Conservation (phyloP, 2,329 filamentous ascomycete genomes). For the Hypomyces rosellus region DNA sequence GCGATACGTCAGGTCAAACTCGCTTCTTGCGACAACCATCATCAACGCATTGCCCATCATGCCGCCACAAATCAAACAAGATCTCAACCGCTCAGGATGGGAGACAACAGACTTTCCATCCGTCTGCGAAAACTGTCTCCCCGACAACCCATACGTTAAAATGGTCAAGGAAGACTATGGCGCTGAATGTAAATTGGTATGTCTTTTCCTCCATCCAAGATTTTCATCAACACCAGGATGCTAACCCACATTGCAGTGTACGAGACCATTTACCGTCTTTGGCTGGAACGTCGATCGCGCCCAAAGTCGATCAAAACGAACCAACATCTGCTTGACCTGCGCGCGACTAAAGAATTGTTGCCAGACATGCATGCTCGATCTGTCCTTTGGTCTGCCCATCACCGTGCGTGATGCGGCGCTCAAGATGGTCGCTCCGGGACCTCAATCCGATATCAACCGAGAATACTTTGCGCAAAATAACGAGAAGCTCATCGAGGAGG, state of each 20-base stretch:
- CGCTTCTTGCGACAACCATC: not conserved
- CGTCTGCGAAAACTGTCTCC: constrained; percentile 86
- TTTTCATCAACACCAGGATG: not conserved
- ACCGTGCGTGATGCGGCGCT: constrained; percentile 91
- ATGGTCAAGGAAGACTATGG: constrained; percentile 98
- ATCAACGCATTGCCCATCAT: constrained; percentile 37
- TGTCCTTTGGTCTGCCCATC: constrained; percentile 92
- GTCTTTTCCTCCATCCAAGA: not conserved
- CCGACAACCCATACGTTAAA: constrained; percentile 95
- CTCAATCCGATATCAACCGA: constrained; percentile 85
- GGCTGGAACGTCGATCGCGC: constrained; percentile 91
- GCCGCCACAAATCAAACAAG: constrained; percentile 91
- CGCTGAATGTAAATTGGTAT: constrained; percentile 67
- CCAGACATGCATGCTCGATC: constrained; percentile 96
- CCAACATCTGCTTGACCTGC: constrained; percentile 93
- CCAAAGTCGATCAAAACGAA: constrained; percentile 79
- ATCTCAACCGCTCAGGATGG: constrained; percentile 92
- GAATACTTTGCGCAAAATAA: constrained; percentile 98
- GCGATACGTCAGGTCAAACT: not conserved
- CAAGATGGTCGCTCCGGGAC: constrained; percentile 95
- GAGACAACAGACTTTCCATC: constrained; percentile 88
- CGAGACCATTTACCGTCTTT: constrained; percentile 91
- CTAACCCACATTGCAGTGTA: constrained; percentile 49
- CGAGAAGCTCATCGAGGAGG: constrained; percentile 91
- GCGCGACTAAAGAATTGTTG: constrained; percentile 98